A percentile compares a stretch with the other conserved stretches of the same genome.
Evolutionary conservation across 306 rosid genomes (phyloP).

Genomic region (Coriaria nepalensis): DNA sequence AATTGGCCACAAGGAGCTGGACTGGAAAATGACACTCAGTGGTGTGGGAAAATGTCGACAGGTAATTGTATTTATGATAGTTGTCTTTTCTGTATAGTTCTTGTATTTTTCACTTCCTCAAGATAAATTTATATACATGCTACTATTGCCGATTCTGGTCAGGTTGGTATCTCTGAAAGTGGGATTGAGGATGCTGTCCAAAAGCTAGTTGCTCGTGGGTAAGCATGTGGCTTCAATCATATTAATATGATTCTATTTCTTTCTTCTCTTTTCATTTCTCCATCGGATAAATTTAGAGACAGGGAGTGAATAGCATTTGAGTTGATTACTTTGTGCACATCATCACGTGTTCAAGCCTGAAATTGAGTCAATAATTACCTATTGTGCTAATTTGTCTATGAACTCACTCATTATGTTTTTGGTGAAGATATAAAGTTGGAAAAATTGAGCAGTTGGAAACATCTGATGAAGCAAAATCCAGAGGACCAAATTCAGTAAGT

Average conservation of each 20-base stretch:
- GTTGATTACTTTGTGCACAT: too few relatives aligned
- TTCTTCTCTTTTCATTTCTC: conserved; percentile 2
- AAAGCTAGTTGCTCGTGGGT: conserved; percentile 92
- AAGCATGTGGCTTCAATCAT: conserved; percentile 23
- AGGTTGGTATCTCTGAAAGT: conserved; percentile 98
- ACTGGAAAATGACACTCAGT: conserved; percentile 91
- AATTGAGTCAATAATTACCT: too few relatives aligned
- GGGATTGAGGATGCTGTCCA: conserved; percentile 94
- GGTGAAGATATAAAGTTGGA: conserved; percentile 83
- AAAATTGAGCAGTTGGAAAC: conserved; percentile 89
- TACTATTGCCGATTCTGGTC: conserved; percentile 20
- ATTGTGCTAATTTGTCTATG: too few relatives aligned
- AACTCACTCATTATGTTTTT: conserved; percentile 12
- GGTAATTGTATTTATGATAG: conserved; percentile 30
- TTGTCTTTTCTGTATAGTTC: conserved; percentile 4
- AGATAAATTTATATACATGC: too few relatives aligned
- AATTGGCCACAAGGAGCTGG: conserved; percentile 94
- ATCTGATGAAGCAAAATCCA: conserved; percentile 68
- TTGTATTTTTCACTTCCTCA: too few relatives aligned
- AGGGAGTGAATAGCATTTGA: too few relatives aligned
- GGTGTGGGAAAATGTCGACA: conserved; percentile 98
- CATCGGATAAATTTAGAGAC: too few relatives aligned
- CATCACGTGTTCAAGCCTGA: too few relatives aligned
- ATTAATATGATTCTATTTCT: conserved; percentile 1
- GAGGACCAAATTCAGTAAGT: conserved; percentile 82